A percentile compares a stretch with the other conserved stretches of the same genome.
phyloP scores from a whole-genome alignment of 2,329 filamentous ascomycete genomes.

The Colletotrichum sp. region DNA sequence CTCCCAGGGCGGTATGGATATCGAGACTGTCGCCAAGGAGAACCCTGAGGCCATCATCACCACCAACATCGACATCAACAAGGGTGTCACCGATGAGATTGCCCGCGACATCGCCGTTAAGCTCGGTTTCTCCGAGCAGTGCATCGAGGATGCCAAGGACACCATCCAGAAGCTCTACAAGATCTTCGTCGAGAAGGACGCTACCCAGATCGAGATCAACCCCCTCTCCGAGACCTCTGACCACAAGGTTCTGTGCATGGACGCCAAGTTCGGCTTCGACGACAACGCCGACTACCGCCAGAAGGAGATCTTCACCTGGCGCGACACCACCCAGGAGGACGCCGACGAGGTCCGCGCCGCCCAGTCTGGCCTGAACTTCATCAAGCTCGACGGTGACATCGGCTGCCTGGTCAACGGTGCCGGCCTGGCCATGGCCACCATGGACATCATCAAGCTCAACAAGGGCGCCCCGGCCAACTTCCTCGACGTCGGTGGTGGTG shows the following conservation, averaged over 20 bases:
- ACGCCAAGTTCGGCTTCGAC: constrained; percentile 98
- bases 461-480: constrained; percentile 97
- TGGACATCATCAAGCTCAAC: constrained; percentile 99
- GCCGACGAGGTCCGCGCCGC: constrained; percentile 94
- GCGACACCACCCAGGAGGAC: constrained; percentile 95
- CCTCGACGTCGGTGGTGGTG: constrained; percentile 97
- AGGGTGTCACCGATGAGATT: constrained; percentile 94
- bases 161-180: constrained; percentile 99
- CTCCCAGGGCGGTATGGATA: constrained; percentile 99
- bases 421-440: constrained; percentile 99
- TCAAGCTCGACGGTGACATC: constrained; percentile 99
- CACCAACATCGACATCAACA: constrained; percentile 91
- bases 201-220: constrained; percentile 99
- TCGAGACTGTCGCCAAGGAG: constrained; percentile 98
- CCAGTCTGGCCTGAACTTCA: constrained; percentile 96
- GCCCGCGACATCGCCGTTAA: constrained; percentile 87
- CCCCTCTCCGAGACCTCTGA: constrained; percentile 97
- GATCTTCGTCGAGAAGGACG: constrained; percentile 98
- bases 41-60: constrained; percentile 94
- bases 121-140: constrained; percentile 97
- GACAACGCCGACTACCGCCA: constrained; percentile 99
- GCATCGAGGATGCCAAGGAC: constrained; percentile 91
- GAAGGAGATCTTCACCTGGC: constrained; percentile 93
- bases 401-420: constrained; percentile 99
- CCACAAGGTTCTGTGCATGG: constrained; percentile 98